Conservation (phyloP, 1,284 basidiomycete species). For the Phylloporus sp. region DNA sequence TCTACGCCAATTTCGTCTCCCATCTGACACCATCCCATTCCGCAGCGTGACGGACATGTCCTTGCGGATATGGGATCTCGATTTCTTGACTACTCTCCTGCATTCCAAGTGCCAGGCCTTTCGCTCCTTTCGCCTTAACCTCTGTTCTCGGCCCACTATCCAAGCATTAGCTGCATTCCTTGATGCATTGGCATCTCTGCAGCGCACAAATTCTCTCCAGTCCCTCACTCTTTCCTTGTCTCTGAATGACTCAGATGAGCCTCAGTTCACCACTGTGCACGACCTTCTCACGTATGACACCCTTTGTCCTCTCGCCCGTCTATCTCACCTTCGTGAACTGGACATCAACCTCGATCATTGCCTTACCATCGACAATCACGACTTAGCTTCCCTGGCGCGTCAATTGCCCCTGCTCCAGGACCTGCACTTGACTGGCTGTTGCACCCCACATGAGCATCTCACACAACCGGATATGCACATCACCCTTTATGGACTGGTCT, state of each 20-base stretch:
- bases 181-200: neutral
- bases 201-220: neutral
- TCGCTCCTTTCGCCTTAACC: neutral
- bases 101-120: slow-evolving; percentile 10
- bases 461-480: neutral
- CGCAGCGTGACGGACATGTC: neutral
- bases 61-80: slow-evolving; percentile 7
- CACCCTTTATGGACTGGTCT: slow-evolving; percentile 2
- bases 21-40: neutral
- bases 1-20: neutral
- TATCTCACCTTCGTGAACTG: neutral
- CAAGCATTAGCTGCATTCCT: neutral
- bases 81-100: slow-evolving; percentile 5
- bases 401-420: neutral
- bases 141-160: neutral
- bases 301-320: neutral
- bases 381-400: neutral
- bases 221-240: neutral
- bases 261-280: neutral
- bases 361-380: slow-evolving; percentile 10
- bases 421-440: neutral
- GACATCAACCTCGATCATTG: neutral
- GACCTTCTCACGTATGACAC: neutral
- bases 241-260: too few species aligned
- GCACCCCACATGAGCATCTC: neutral